Conservation (phyloP, 164 flowering plant genomes). For the Buxus sempervirens region DNA sequence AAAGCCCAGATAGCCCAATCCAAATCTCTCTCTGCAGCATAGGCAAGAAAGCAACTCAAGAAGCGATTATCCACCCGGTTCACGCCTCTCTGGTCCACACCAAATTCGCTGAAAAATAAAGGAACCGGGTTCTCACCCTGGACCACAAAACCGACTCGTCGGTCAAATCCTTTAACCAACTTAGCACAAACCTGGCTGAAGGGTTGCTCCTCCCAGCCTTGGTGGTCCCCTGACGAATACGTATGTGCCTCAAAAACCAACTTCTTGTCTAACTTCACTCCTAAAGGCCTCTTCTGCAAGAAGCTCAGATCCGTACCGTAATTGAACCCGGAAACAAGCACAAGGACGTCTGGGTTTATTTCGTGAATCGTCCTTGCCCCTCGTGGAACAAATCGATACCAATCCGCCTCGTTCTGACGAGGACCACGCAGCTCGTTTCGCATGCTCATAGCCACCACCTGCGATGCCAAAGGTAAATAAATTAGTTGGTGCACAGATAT, state of each 20-base stretch:
- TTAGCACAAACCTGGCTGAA: slow-evolving; percentile 20
- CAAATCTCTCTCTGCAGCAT: slow-evolving; percentile 32
- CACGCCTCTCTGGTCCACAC: slow-evolving; percentile 35
- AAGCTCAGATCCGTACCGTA: slow-evolving; percentile 37
- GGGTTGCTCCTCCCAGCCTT: slow-evolving; percentile 26
- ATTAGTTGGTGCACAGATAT: too few relatives aligned
- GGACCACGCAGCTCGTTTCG: slow-evolving; percentile 50
- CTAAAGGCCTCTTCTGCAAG: slow-evolving; percentile 19
- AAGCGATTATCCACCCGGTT: slow-evolving; percentile 34
- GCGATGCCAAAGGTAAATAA: background rate
- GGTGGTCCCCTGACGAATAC: slow-evolving; percentile 28
- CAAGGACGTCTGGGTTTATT: slow-evolving; percentile 39
- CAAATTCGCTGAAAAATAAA: slow-evolving; percentile 54
- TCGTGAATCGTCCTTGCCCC: slow-evolving; percentile 32
- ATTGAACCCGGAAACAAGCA: slow-evolving; percentile 41
- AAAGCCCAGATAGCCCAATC: slow-evolving; percentile 59
- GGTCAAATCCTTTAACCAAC: slow-evolving; percentile 3
- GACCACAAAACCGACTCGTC: slow-evolving; percentile 25
- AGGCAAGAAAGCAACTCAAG: slow-evolving; percentile 40
- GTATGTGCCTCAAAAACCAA: slow-evolving; percentile 51
- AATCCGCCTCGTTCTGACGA: slow-evolving; percentile 20
- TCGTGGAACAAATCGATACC: slow-evolving; percentile 29
- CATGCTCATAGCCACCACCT: slow-evolving; percentile 49
- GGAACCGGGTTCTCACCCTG: slow-evolving; percentile 30
- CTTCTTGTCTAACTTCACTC: slow-evolving; percentile 23